A percentile compares a stretch with the other conserved stretches of the same genome.
phyloP scores from a whole-genome alignment of 768 basidiomycete genomes.

The Suillus fuscotomentosus region DNA sequence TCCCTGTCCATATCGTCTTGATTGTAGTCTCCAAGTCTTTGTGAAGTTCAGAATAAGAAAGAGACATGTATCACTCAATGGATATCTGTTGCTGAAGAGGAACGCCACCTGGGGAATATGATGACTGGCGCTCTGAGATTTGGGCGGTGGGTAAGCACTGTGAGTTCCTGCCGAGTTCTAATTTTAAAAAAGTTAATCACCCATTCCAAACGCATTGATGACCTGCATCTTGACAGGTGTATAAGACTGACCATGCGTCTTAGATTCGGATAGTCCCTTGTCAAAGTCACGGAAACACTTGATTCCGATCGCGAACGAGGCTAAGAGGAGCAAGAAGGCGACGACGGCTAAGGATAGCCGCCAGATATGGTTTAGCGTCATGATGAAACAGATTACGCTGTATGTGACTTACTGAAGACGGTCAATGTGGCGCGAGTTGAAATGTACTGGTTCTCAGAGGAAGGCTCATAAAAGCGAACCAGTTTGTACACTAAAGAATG shows the following conservation, averaged over 20 bases:
- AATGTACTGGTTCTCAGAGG: constrained; percentile 49
- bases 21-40: constrained; percentile 8
- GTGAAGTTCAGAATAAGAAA: neutral
- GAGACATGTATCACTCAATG: constrained; percentile 54
- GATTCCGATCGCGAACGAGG: constrained; percentile 74
- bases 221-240: constrained; percentile 28
- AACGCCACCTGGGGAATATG: constrained; percentile 49
- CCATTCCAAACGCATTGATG: constrained; percentile 25
- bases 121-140: constrained; percentile 46
- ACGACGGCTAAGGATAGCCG: constrained; percentile 53
- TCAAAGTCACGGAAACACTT: constrained; percentile 83
- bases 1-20: constrained; percentile 2
- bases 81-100: constrained; percentile 66
- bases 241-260: constrained; percentile 67
- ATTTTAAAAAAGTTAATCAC: constrained; percentile 32
- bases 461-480: constrained; percentile 75
- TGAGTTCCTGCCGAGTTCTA: constrained; percentile 49
- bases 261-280: constrained; percentile 71
- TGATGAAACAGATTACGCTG: neutral
- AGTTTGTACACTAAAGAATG: constrained; percentile 69
- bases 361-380: neutral
- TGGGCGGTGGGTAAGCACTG: constrained; percentile 40
- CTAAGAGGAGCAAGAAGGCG: constrained; percentile 70
- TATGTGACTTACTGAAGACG: constrained; percentile 62
- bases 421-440: constrained; percentile 82